Conservation (phyloP, 129 eudicot genomes). For the Escallonia herrerae region DNA sequence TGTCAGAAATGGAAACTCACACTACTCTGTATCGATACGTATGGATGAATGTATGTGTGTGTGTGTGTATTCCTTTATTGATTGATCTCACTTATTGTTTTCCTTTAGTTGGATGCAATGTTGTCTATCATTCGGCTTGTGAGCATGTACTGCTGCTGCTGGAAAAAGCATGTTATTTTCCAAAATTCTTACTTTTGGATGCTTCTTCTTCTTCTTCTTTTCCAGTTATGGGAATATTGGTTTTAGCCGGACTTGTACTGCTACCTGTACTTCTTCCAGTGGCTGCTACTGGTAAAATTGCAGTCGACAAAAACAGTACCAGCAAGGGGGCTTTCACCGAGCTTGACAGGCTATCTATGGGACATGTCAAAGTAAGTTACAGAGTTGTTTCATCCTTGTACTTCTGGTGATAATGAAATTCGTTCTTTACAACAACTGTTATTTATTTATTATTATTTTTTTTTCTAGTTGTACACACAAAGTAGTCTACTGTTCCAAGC, state of each 20-base stretch:
- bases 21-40: too few relatives aligned
- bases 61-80: too few relatives aligned
- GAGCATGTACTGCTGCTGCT: neutral
- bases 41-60: too few relatives aligned
- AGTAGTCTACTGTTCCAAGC: neutral
- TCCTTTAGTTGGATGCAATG: neutral
- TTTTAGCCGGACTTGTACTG: constrained; percentile 47
- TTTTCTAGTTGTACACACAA: too few relatives aligned
- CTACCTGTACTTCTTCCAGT: constrained; percentile 65
- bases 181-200: neutral
- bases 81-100: too few relatives aligned
- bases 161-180: neutral
- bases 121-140: too few relatives aligned
- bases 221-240: constrained; percentile 60
- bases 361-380: constrained; percentile 58
- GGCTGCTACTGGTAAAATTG: constrained; percentile 37
- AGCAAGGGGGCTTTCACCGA: constrained; percentile 63
- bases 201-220: constrained; percentile 1
- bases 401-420: neutral
- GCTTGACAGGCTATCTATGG: constrained; percentile 85
- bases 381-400: constrained; percentile 2
- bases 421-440: neutral
- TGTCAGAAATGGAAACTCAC: too few relatives aligned
- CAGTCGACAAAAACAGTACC: constrained; percentile 13
- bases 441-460: too few relatives aligned